Base-by-base conservation (phyloP, 208 protist genomes). In the Crithidia brevicula region DNA sequence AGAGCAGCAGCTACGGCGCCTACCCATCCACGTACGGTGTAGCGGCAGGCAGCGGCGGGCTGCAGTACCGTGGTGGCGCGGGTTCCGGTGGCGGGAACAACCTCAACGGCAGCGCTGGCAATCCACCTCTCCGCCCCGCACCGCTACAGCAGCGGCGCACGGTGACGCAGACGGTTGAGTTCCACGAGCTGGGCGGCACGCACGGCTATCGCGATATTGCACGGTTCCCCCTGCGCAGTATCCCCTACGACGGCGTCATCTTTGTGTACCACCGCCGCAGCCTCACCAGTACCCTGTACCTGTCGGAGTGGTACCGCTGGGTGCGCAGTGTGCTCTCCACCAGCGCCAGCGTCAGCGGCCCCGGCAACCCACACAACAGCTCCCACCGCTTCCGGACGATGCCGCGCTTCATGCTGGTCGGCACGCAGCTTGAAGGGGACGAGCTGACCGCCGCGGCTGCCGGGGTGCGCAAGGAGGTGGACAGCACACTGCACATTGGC, bases 171-270 rank as follows among this genome's bases (percentile, higher is more conserved):
- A 72, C 67, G 15, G 67, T 93, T 28, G 86, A 91, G 63, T 88
- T 95, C 42, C 79, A 91, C 70, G 90, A 95, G 63, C 45, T 95
- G 25, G 86, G 90, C 31, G 86, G 86, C 18, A 88, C 79, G 23
- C 82, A 83, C 50, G 81, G 79, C 38, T 91, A 91, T 70, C 70
- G 67, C 25, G 45, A 53, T 42, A 75, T 71, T 13, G 77, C 79
- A 25, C 76, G 72, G 45, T 59, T 85, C 38, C 82, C 85, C 1
- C 56, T 92, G 33, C 61, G 63, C 33, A 63, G 72, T 4, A 83
- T 93, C 23, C 42, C 60, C 27, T 90, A 89, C 61, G 86, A 93
- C 64, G 90, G 90, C 61, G 77, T 92, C 52, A 86, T 92, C 36
- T 88, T 92, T 33, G 54, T 95, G 25, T 92, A 95, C 67, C 75